Percentiles rank a stretch among this genome's conserved stretches.
These are phyloP conservation scores for Turnera subulata DNA, from an alignment of 345 rosid species.

Conservation along the genomic window DNA sequence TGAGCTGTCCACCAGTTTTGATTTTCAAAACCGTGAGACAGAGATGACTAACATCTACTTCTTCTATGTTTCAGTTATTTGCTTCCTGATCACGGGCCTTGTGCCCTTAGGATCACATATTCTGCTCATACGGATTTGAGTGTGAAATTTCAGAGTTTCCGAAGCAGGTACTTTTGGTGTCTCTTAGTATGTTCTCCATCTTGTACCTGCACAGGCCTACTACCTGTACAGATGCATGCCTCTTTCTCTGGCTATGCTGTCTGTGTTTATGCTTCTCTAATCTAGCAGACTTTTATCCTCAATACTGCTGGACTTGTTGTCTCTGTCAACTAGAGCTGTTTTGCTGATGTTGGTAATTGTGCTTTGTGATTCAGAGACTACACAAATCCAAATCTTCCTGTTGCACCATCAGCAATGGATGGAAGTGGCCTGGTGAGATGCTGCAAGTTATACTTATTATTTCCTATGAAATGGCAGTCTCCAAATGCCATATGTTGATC, in stretches of 20 bases:
- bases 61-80: constrained; percentile 59
- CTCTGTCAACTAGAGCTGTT: background rate
- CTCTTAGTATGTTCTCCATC: background rate
- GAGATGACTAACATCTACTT: too few species aligned
- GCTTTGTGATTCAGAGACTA: constrained; percentile 68
- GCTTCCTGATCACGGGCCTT: constrained; percentile 71
- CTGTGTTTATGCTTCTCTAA: background rate
- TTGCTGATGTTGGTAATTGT: constrained; percentile 7
- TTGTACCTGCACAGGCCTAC: background rate
- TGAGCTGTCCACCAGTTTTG: too few species aligned
- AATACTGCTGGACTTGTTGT: background rate
- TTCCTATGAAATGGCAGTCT: background rate
- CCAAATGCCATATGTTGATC: background rate
- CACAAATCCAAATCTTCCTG: constrained; percentile 90
- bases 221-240: background rate
- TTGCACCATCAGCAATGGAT: constrained; percentile 97
- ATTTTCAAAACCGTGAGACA: too few species aligned
- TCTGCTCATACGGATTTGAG: constrained; percentile 99
- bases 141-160: constrained; percentile 95
- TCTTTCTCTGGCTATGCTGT: background rate
- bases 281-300: background rate
- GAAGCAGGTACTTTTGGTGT: constrained; percentile 66
- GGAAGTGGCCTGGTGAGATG: constrained; percentile 67
- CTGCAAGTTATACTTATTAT: background rate
- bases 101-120: constrained; percentile 88